A percentile compares a stretch with the other conserved stretches of the same genome.
Conservation (phyloP, 495 filamentous ascomycete species). For the Emericellopsis terricola region DNA sequence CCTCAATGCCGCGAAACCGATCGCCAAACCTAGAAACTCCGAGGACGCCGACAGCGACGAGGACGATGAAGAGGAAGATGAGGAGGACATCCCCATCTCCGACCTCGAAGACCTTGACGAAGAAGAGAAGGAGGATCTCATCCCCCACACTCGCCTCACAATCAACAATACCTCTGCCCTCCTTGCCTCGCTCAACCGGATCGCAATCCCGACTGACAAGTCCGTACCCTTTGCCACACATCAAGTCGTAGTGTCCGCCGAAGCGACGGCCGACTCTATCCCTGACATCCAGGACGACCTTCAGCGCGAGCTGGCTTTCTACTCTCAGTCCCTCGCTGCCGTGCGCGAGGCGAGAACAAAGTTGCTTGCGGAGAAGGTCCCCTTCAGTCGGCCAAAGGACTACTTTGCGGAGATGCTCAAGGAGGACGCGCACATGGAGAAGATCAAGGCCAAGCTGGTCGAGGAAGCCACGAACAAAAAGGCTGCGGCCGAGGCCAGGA, state of each 20-base stretch:
- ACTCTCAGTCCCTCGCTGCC: slow-evolving; percentile 72
- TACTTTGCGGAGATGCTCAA: slow-evolving; percentile 99
- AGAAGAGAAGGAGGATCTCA: slow-evolving; percentile 67
- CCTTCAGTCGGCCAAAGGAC: slow-evolving; percentile 76
- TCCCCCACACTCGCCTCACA: slow-evolving; percentile 80
- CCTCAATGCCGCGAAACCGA: slow-evolving; percentile 9
- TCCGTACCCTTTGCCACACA: slow-evolving; percentile 34
- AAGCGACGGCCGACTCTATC: slow-evolving; percentile 31
- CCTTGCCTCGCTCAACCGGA: slow-evolving; percentile 54
- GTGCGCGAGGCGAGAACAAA: slow-evolving; percentile 48
- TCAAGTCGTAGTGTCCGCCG: slow-evolving; percentile 30
- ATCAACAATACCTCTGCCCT: slow-evolving; percentile 94
- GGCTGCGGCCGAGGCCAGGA: slow-evolving; percentile 75
- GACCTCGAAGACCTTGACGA: slow-evolving; percentile 61
- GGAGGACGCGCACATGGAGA: slow-evolving; percentile 94
- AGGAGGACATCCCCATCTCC: slow-evolving; percentile 66
- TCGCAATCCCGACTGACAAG: slow-evolving; percentile 41
- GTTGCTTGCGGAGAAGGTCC: slow-evolving; percentile 64
- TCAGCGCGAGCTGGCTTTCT: slow-evolving; percentile 77
- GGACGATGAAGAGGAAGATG: slow-evolving; percentile 37
- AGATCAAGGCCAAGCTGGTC: slow-evolving; percentile 81
- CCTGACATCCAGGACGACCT: slow-evolving; percentile 72
- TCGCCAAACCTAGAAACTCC: slow-evolving; percentile 20
- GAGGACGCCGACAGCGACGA: slow-evolving; percentile 23
- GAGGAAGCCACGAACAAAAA: slow-evolving; percentile 87